phyloP scores from a whole-genome alignment of 441 rosid genomes.

The Corymbia calophylla region DNA sequence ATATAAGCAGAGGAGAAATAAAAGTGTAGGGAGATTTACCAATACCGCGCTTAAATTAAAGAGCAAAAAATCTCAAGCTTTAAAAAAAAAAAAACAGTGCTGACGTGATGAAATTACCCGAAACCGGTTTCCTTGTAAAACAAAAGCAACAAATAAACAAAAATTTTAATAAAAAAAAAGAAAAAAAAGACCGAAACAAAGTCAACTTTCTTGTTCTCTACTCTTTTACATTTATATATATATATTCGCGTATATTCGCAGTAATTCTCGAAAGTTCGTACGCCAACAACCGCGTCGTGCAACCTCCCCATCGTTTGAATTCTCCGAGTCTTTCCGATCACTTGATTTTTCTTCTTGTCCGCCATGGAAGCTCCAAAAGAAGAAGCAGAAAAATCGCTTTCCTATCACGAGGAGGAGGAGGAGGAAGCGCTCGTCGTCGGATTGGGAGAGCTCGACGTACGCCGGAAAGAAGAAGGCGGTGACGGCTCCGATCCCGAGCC shows the following conservation, averaged over 20 bases:
- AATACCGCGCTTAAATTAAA: neutral
- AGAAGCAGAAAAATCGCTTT: neutral
- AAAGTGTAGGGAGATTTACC: neutral
- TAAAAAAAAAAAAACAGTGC: neutral
- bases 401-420: neutral
- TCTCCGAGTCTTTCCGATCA: neutral
- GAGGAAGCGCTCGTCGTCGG: neutral
- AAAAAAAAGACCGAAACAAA: neutral
- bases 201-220: neutral
- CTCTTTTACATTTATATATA: neutral
- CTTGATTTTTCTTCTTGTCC: accelerated
- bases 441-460: neutral
- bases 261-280: neutral
- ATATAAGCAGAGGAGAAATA: neutral
- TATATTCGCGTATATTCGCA: neutral
- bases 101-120: neutral
- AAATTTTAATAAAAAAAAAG: too few relatives aligned
- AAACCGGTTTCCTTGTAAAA: neutral
- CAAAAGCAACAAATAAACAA: neutral
- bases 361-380: neutral
- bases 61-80: neutral
- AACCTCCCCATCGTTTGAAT: neutral
- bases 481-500: neutral
- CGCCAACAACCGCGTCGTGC: neutral
- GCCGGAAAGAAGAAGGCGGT: accelerated